A percentile compares a stretch with the other conserved stretches of the same genome.
Conservation (phyloP, 1,284 basidiomycete genomes). For the Fomitopsis schrenkii region DNA sequence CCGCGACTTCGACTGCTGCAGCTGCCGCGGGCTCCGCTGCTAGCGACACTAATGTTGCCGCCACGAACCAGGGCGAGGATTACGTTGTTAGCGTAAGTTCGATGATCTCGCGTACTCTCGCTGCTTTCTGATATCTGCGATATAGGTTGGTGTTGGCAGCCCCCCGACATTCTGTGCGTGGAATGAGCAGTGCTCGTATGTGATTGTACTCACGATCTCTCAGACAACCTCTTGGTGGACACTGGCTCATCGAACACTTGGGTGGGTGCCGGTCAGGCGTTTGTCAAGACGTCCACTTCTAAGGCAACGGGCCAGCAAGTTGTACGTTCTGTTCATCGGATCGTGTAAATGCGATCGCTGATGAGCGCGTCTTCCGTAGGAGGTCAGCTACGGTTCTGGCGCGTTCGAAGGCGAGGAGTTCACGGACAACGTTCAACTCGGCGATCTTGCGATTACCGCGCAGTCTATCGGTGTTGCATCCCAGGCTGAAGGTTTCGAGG, state of each 20-base stretch:
- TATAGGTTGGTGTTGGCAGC: constrained; percentile 29
- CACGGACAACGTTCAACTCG: constrained; percentile 37
- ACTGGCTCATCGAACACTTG: constrained; percentile 57
- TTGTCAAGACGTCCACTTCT: constrained; percentile 47
- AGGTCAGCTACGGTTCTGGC: constrained; percentile 50
- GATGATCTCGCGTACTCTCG: background rate
- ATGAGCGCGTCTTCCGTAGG: constrained; percentile 25
- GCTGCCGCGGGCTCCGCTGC: background rate
- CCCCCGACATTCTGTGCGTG: constrained; percentile 32
- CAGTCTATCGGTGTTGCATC: constrained; percentile 61
- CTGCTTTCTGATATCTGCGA: background rate
- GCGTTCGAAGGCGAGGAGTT: constrained; percentile 46
- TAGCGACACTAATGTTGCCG: constrained; percentile 17
- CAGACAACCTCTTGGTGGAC: constrained; percentile 29
- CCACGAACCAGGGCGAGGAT: constrained; percentile 35
- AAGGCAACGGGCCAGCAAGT: constrained; percentile 25
- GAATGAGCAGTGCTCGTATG: background rate
- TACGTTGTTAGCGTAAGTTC: constrained; percentile 28
- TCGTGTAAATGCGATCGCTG: background rate
- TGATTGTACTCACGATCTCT: background rate
- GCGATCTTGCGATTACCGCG: constrained; percentile 26
- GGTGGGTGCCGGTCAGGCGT: constrained; percentile 50
- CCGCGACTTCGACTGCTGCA: background rate
- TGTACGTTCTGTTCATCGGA: constrained; percentile 31
- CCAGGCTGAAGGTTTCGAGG: constrained; percentile 31